phyloP scores from a whole-genome alignment of 2,329 filamentous ascomycete genomes.

The Xylariales sp. region DNA sequence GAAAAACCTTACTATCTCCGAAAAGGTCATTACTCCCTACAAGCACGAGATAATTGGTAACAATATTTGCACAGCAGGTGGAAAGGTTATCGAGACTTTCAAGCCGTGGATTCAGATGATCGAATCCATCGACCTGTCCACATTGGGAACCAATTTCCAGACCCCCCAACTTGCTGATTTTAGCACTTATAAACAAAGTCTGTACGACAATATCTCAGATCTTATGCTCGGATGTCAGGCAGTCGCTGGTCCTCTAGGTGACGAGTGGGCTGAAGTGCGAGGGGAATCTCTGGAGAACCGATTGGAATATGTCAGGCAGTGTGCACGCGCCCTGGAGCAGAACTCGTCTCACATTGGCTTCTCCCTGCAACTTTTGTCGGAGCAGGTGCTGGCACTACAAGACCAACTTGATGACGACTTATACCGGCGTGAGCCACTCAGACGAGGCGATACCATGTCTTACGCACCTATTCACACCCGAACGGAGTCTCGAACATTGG shows the following conservation, averaged over 20 bases:
- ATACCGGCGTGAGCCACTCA: conserved; percentile 45
- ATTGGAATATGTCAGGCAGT: conserved; percentile 72
- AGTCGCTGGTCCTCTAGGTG: conserved; percentile 83
- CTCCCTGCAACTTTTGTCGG: conserved; percentile 80
- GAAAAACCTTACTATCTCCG: conserved; percentile 70
- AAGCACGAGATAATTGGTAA: conserved; percentile 79
- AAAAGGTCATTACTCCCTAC: conserved; percentile 76
- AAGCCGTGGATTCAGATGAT: conserved; percentile 85
- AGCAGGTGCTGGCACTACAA: conserved; percentile 58
- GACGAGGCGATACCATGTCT: conserved; percentile 54
- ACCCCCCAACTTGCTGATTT: conserved; percentile 86
- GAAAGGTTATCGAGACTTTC: conserved; percentile 81
- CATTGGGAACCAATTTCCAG: conserved; percentile 72
- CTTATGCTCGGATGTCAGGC: conserved; percentile 83
- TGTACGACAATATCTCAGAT: conserved; percentile 92
- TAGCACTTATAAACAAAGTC: conserved; percentile 81
- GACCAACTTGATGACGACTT: conserved; percentile 10
- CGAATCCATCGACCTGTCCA: conserved; percentile 85
- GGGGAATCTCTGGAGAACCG: conserved; percentile 86
- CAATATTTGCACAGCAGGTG: conserved; percentile 72
- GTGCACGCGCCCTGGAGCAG: conserved; percentile 76
- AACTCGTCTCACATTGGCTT: conserved; percentile 85
- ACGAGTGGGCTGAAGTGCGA: conserved; percentile 93
- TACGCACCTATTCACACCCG: conserved; percentile 52
- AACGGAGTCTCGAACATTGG: conserved; percentile 46